phyloP scores from a whole-genome alignment of 2,329 filamentous ascomycete species.

The Fusarium robinianum region DNA sequence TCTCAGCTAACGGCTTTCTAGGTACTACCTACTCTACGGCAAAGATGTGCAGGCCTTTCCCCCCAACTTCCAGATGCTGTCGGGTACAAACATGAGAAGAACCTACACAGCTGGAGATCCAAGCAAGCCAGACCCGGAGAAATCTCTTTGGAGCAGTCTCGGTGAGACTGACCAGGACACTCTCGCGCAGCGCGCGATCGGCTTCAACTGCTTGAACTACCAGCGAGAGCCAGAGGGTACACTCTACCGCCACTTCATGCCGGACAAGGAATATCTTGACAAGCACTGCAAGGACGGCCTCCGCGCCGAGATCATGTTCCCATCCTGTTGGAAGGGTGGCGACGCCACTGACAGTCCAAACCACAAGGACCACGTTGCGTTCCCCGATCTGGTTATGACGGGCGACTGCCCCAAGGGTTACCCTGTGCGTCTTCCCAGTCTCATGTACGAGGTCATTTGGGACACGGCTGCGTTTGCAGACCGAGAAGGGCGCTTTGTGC shows the following conservation, averaged over 20 bases:
- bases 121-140: slow-evolving; percentile 64
- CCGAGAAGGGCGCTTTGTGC: slow-evolving; percentile 69
- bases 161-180: slow-evolving; percentile 68
- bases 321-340: slow-evolving; percentile 84
- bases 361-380: slow-evolving; percentile 72
- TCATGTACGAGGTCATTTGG: slow-evolving; percentile 89
- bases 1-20: slow-evolving; percentile 39
- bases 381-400: slow-evolving; percentile 75
- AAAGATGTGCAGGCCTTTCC: slow-evolving; percentile 75
- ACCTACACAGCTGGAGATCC: slow-evolving; percentile 72
- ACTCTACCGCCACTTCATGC: slow-evolving; percentile 79
- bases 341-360: slow-evolving; percentile 59
- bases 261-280: slow-evolving; percentile 79
- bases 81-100: slow-evolving; percentile 70
- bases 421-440: slow-evolving; percentile 68
- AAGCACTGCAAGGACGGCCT: slow-evolving; percentile 80
- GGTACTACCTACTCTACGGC: slow-evolving; percentile 81
- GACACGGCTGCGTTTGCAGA: slow-evolving; percentile 68
- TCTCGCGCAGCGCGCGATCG: slow-evolving; percentile 78
- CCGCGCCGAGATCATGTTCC: slow-evolving; percentile 84
- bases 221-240: slow-evolving; percentile 66
- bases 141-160: slow-evolving; percentile 69
- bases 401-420: slow-evolving; percentile 75
- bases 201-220: slow-evolving; percentile 97
- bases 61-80: slow-evolving; percentile 77